Evolutionary conservation across 2,329 filamentous ascomycete genomes (phyloP), one percentile per base, ranked within the genome.

Genomic region (Trichoderma sp.): DNA sequence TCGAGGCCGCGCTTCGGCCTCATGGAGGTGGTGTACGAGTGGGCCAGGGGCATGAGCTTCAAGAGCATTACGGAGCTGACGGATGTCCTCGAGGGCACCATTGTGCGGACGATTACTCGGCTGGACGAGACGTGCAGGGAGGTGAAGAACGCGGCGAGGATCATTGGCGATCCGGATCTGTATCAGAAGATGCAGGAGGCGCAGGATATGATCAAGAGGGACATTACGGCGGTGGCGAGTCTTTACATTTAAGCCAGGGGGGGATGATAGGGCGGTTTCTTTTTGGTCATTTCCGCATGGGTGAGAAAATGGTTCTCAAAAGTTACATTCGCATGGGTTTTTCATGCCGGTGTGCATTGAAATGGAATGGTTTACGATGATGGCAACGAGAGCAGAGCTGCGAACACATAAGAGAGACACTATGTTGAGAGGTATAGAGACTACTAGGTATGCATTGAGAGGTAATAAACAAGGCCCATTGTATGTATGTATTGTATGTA

Each of bases 1-100:
- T 93, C 89, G 69, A 86, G 90, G 65, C 93, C 94, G 2, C 87
- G 94, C 10, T 99, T 99, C 76, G 95, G 94, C 1, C 86, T 99
- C 67, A 93, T 97, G 77, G 95, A 99, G 79, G 95, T 99, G 0
- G 96, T 99, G 37, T 97, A 98, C 77, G 95, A 99, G 79, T 99
- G 95, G 95, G 95, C 95, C 10, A 85, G 93, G 59, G 95, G 95
- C 29, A 98, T 98, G 93, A 94, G 92, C 63, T 99, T 99, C 84
- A 97, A 96, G 80, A 94, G 95, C 71, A 99, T 99, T 72, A 98
- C 94, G 0, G 92, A 94, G 72, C 81, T 99, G 76, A 99, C 95
- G 8, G 94, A 98, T 78, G 94, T 99, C 67, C 88, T 98, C 74
- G 95, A 99, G 79, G 95, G 95, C 1, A 98, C 95, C 0, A 98